These are phyloP conservation scores for Mycena vulgaris DNA, from an alignment of 768 basidiomycete species.

Conservation along the genomic window DNA sequence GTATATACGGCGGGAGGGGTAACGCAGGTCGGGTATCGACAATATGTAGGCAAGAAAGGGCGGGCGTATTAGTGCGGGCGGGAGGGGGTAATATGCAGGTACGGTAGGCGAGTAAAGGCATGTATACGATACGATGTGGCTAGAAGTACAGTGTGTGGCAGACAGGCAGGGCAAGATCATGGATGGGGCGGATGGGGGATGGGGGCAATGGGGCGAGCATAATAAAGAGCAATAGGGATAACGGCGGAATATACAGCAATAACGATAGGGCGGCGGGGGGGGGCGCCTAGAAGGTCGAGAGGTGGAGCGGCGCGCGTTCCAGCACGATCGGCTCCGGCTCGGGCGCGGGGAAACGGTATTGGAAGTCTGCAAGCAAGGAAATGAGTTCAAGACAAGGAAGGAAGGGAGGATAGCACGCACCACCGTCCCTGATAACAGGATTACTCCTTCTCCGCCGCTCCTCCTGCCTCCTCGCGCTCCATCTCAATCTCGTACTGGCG, in stretches of 20 bases:
- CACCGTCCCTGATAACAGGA: constrained; percentile 77
- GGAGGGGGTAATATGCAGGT: no score
- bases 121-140: background rate
- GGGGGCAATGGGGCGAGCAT: constrained; percentile 9
- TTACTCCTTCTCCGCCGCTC: constrained; percentile 66
- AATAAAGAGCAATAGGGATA: constrained; percentile 32
- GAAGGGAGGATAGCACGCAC: constrained; percentile 37
- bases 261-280: constrained; percentile 50
- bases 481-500: constrained; percentile 79
- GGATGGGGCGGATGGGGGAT: background rate
- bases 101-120: no score
- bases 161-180: background rate
- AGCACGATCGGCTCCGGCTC: constrained; percentile 61
- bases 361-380: constrained; percentile 63
- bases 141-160: background rate
- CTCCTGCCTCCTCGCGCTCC: constrained; percentile 75
- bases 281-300: constrained; percentile 73
- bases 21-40: no score
- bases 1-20: no score
- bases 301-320: constrained; percentile 62
- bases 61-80: no score
- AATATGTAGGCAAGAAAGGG: no score
- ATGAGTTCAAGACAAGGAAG: background rate
- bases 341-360: constrained; percentile 68
- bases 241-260: constrained; percentile 64